Base-by-base conservation (phyloP, 2,329 filamentous ascomycete species). In the Eurotiales sp. region DNA sequence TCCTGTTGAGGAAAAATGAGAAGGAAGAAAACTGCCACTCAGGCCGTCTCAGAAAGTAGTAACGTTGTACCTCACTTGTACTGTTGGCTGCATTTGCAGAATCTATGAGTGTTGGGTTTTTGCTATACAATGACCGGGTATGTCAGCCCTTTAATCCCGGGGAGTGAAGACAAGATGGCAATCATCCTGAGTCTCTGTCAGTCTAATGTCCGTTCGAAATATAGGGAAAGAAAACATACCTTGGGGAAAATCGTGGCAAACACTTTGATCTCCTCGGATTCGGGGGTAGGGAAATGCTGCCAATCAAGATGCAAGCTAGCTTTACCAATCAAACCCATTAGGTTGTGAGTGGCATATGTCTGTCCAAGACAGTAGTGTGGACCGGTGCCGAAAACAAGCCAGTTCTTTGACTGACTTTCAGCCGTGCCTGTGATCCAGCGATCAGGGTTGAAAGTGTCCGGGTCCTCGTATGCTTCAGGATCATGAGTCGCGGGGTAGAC, bases 191-290 rank as follows among this genome's bases (percentile, higher is more conserved):
- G 60, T 45, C n/a, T n/a, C 12, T 54, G 51, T 65, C 56, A 61
- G 60, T 50, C 53, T 51, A 14, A 6, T 30, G 14, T 11, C 14
- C 6, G 10, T 15, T 30, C 12, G n/a, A 34, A 48, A 49, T 23
- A 15, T 11, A 3, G 14, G 25, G 7, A 21, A 4, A 27, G 21
- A 2, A 43, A 43, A 75, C 85, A 71, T 74, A 95, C 91, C 87
- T 87, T 87, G 51, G 93, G 93, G 80, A 99, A 99, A 61, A 99
- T 95, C 23, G 90, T 96, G 36, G 93, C 93, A 74, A 97, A 99
- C 59, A 97, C 92, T 77, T 95, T 92, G 72, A 99, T 97, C 72
- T 95, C 86, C 75, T 99, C 93, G 0, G 89, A 95, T 53, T 78
- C 65, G 0, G 87, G 83, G 10, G 93, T 97, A 15, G 90, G 74